A percentile compares a stretch with the other conserved stretches of the same genome.
Conservation (phyloP, 2,329 filamentous ascomycete genomes). For the Aspergillus floridensis region DNA sequence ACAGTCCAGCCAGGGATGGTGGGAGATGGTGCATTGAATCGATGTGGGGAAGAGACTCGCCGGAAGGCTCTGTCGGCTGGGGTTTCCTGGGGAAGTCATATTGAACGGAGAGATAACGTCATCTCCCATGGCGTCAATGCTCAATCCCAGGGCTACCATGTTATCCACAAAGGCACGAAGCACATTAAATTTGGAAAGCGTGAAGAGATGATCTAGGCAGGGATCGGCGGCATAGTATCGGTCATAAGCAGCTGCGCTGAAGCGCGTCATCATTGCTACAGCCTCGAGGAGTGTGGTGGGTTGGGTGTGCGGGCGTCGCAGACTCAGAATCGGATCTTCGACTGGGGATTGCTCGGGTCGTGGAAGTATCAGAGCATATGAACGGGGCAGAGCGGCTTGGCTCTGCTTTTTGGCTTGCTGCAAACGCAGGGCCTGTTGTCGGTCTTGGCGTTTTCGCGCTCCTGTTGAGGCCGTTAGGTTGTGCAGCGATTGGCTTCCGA, state of each 20-base stretch:
- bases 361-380: not conserved
- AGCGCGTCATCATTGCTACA: constrained; percentile 1
- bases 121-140: not conserved
- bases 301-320: too few species aligned
- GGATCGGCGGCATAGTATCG: constrained; percentile 5
- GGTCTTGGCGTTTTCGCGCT: not conserved
- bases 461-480: not conserved
- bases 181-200: constrained; percentile 6
- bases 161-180: constrained; percentile 8
- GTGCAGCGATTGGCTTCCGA: too few species aligned
- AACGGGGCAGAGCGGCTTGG: not conserved
- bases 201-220: constrained; percentile 8
- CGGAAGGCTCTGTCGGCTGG: not conserved
- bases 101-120: constrained; percentile 8
- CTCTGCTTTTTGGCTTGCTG: not conserved
- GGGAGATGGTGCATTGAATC: not conserved
- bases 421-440: not conserved
- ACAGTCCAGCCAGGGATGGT: constrained; percentile 11
- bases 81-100: not conserved
- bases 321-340: not conserved
- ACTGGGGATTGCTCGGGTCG: not conserved
- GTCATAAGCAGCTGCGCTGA: not conserved
- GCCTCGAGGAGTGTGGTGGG: not conserved
- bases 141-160: not conserved
- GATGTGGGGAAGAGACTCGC: constrained; percentile 1